Percentiles rank a stretch among this genome's conserved stretches.
These are phyloP conservation scores for Aspergillaceae sp. DNA, from an alignment of 2,329 filamentous ascomycete species.

Conservation along the genomic window DNA sequence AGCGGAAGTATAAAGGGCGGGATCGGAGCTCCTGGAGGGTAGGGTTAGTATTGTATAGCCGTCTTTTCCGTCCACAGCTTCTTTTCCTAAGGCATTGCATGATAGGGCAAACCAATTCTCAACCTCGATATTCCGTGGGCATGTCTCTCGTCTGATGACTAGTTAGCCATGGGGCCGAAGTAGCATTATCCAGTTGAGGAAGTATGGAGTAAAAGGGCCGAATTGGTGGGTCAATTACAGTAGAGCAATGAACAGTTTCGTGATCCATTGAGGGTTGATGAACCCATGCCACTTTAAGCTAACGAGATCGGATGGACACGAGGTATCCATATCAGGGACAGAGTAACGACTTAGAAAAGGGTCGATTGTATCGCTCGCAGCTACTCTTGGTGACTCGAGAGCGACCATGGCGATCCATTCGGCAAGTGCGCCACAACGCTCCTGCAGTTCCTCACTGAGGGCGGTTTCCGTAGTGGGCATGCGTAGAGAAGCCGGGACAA, in stretches of 20 bases:
- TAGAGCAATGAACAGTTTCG: conserved; percentile 25
- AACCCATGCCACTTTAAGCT: conserved; percentile 37
- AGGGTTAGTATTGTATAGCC: conserved; percentile 26
- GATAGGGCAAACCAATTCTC: conserved; percentile 29
- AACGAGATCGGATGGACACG: conserved; percentile 20
- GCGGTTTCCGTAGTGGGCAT: conserved; percentile 17
- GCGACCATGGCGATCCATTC: conserved; percentile 57
- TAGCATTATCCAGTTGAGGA: no score
- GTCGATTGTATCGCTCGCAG: conserved; percentile 30
- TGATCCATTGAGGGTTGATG: conserved; percentile 33
- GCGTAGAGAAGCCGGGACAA: conserved; percentile 25
- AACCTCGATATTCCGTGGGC: conserved; percentile 3
- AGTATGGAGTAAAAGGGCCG: neutral
- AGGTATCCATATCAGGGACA: conserved; percentile 24
- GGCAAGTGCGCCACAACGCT: conserved; percentile 49
- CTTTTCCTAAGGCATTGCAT: conserved; percentile 23
- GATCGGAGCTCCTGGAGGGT: no score
- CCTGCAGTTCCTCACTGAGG: conserved; percentile 46
- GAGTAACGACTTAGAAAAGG: conserved; percentile 38
- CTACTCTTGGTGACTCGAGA: conserved; percentile 33
- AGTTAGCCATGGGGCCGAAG: neutral
- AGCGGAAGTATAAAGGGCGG: neutral
- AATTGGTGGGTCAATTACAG: conserved; percentile 23
- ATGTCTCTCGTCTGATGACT: conserved; percentile 11
- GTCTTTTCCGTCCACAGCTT: conserved; percentile 31